A percentile compares a stretch with the other conserved stretches of the same genome.
Evolutionary conservation across 306 rosid species (phyloP).

Genomic region (Lathyrus oleraceus): DNA sequence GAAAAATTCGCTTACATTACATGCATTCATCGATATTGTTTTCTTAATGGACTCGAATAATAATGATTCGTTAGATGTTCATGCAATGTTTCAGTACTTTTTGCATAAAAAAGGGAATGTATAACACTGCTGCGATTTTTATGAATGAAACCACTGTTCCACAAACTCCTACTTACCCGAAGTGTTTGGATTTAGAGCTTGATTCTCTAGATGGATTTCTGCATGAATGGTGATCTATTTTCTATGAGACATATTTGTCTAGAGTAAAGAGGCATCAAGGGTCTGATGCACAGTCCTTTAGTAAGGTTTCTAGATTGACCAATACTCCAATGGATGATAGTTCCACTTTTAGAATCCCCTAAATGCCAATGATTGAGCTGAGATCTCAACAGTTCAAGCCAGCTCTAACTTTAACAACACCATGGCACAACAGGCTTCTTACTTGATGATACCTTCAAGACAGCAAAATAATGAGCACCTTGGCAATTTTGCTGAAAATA

Average conservation of each 20-base stretch:
- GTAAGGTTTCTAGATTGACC: slow-evolving; percentile 37
- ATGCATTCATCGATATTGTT: too few relatives aligned
- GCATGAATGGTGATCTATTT: slow-evolving; percentile 62
- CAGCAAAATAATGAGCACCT: slow-evolving; percentile 10
- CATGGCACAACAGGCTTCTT: too few relatives aligned
- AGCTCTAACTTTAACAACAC: slow-evolving; percentile 23
- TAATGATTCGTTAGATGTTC: neutral
- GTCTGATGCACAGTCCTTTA: slow-evolving; percentile 31
- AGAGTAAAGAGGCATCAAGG: slow-evolving; percentile 6
- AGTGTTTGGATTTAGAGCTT: slow-evolving; percentile 33
- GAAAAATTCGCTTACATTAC: too few relatives aligned
- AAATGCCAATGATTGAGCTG: slow-evolving; percentile 25
- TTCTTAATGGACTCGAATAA: neutral
- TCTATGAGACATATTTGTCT: slow-evolving; percentile 35
- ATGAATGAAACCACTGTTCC: slow-evolving; percentile 38
- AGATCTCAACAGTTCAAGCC: slow-evolving; percentile 31
- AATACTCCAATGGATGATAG: slow-evolving; percentile 26
- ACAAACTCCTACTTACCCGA: neutral
- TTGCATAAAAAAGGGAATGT: slow-evolving; percentile 48
- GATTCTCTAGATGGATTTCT: slow-evolving; percentile 49
- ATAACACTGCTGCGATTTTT: slow-evolving; percentile 46
- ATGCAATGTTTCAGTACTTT: slow-evolving; percentile 30
- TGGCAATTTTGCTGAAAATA: slow-evolving; percentile 6
- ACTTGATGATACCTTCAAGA: too few relatives aligned
- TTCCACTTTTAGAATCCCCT: slow-evolving; percentile 32